Conservation (phyloP, 345 rosid species). For the Lepidium aucheri region DNA sequence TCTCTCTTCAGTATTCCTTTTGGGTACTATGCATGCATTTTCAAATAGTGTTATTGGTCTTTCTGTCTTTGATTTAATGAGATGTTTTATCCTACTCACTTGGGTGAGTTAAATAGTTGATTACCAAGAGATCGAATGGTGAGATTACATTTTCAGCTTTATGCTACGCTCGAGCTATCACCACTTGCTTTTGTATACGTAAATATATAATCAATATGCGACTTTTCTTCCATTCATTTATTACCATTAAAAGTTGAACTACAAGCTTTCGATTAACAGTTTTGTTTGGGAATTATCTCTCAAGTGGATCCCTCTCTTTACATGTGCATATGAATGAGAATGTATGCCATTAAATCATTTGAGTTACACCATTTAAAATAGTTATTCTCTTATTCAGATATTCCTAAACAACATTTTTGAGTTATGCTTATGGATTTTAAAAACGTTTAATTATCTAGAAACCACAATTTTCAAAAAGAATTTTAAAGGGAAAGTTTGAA, state of each 20-base stretch:
- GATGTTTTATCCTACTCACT: constrained; percentile 6
- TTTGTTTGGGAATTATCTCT: constrained; percentile 10
- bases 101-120: constrained; percentile 3
- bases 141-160: too few species aligned
- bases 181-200: neutral
- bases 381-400: too few species aligned
- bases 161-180: too few species aligned
- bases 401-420: too few species aligned
- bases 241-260: constrained; percentile 12
- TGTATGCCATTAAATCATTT: neutral
- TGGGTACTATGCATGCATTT: constrained; percentile 1
- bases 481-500: too few species aligned
- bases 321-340: neutral
- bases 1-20: constrained; percentile 3
- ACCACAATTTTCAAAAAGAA: too few species aligned
- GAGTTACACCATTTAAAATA: neutral
- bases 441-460: too few species aligned
- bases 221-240: constrained; percentile 9
- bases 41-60: constrained; percentile 5
- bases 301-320: constrained; percentile 2
- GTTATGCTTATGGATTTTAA: too few species aligned
- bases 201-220: neutral
- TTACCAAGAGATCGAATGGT: neutral
- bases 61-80: constrained; percentile 1
- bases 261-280: neutral